Base-by-base conservation (phyloP, 495 filamentous ascomycete genomes). In the Neohortaea acidophila region DNA sequence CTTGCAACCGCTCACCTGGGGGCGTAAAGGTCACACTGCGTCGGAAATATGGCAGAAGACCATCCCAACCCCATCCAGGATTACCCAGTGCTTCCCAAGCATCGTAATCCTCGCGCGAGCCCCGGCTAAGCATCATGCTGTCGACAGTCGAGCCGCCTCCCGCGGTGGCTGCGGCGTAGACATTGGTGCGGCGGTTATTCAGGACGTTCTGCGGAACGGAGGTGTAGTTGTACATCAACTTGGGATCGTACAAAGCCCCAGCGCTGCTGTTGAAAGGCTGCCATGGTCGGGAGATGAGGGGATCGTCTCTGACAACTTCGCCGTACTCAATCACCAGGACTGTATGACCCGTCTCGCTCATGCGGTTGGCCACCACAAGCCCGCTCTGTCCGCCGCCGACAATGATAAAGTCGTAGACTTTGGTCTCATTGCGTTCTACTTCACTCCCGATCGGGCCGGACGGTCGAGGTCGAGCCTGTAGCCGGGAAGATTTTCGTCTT, bases 371-470 rank as follows among this genome's bases (percentile, higher is more conserved):
- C 2, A 52, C 20, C 6, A 44, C 31, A 15, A 47, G 24, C 20
- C 49, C 49, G 13, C 31, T 17, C 4, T 41, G 43, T 9, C 49
- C 49, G 5, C 35, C 49, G 28, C 49, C 49, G 27, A 46, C 20
- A 27, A 52, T 49, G 41, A 52, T 33, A 12, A 35, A 33, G 18
- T 52, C 46, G 22, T 44, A 47, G n/a, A n/a, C n/a, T n/a, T n/a
- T n/a, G n/a, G n/a, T n/a, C n/a, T n/a, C n/a, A n/a, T n/a, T n/a
- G n/a, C n/a, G n/a, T n/a, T n/a, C n/a, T n/a, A n/a, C n/a, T n/a
- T n/a, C n/a, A n/a, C n/a, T n/a, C n/a, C n/a, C n/a, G n/a, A n/a
- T n/a, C n/a, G n/a, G n/a, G n/a, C n/a, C n/a, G n/a, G n/a, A n/a
- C n/a, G n/a, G n/a, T n/a, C n/a, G n/a, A n/a, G n/a, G n/a, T n/a